Evolutionary conservation across 331 rosid genomes (phyloP).

Genomic region (Acacia pycnantha): DNA sequence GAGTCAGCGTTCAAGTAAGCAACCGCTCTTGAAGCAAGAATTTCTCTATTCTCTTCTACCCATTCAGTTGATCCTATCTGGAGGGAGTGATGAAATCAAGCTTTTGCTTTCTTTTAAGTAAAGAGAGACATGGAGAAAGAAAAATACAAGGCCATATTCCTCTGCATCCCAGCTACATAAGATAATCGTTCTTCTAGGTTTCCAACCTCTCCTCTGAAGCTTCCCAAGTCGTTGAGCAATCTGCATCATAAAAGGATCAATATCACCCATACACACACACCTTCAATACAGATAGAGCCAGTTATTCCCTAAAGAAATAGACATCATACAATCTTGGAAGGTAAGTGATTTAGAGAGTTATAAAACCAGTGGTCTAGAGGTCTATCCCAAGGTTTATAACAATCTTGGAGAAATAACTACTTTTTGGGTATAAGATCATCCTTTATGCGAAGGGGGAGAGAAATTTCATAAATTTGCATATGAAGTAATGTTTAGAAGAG

Average conservation of each 20-base stretch:
- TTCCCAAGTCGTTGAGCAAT: slow-evolving; percentile 59
- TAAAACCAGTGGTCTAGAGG: not conserved
- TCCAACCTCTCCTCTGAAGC: slow-evolving; percentile 72
- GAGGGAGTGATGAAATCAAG: slow-evolving; percentile 12
- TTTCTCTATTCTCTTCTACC: slow-evolving; percentile 79
- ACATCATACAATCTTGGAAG: not conserved
- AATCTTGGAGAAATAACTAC: not conserved
- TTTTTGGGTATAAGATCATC: not conserved
- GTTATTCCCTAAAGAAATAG: not conserved
- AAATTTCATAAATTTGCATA: not conserved
- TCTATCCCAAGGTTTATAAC: too few relatives aligned
- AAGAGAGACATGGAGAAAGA: slow-evolving; percentile 8
- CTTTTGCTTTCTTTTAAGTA: not conserved
- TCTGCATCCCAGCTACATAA: slow-evolving; percentile 90
- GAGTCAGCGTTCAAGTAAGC: slow-evolving; percentile 77
- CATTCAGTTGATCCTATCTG: slow-evolving; percentile 82
- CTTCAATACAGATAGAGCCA: not conserved
- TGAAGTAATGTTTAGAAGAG: not conserved
- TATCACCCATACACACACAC: not conserved
- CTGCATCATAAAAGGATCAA: slow-evolving; percentile 38
- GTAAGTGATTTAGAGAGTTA: too few relatives aligned
- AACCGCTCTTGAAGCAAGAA: slow-evolving; percentile 69
- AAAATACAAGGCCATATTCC: slow-evolving; percentile 72
- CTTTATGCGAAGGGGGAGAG: not conserved
- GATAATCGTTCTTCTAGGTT: slow-evolving; percentile 70